A percentile compares a stretch with the other conserved stretches of the same genome.
These are phyloP conservation scores for Leccinum pellstonianum DNA, from an alignment of 768 basidiomycete species.

Conservation along the genomic window DNA sequence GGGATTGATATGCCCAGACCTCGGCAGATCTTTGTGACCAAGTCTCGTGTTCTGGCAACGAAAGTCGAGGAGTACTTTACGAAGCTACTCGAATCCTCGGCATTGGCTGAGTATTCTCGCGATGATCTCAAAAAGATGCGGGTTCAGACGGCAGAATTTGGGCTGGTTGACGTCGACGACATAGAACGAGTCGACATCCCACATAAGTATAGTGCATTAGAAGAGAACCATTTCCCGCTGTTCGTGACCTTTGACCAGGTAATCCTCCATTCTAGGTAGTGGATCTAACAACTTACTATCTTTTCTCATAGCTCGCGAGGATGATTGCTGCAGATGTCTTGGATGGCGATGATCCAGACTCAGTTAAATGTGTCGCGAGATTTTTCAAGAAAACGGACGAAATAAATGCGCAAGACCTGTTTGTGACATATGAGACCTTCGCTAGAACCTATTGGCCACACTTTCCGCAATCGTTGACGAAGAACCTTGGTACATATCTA, in stretches of 20 bases:
- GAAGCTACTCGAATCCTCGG: constrained; percentile 47
- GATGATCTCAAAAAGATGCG: constrained; percentile 38
- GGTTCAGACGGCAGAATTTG: constrained; percentile 26
- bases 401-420: constrained; percentile 18
- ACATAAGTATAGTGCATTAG: constrained; percentile 49
- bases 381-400: constrained; percentile 19
- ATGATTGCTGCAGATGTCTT: constrained; percentile 30
- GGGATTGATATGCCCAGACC: constrained; percentile 40
- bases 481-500: constrained; percentile 23
- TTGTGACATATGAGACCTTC: constrained; percentile 50
- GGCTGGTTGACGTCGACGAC: constrained; percentile 34
- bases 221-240: constrained; percentile 64
- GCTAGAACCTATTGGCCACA: constrained; percentile 56
- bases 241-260: constrained; percentile 69
- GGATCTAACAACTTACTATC: neutral
- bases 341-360: constrained; percentile 2
- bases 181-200: constrained; percentile 36
- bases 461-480: constrained; percentile 49
- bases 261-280: constrained; percentile 7
- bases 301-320: constrained; percentile 16
- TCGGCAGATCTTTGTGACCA: constrained; percentile 71
- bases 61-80: constrained; percentile 70
- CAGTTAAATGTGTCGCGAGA: constrained; percentile 3
- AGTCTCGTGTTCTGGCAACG: constrained; percentile 61
- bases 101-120: constrained; percentile 34